Base-by-base conservation (phyloP, 1,139 yeast genomes). In the Hansenula sp. region DNA sequence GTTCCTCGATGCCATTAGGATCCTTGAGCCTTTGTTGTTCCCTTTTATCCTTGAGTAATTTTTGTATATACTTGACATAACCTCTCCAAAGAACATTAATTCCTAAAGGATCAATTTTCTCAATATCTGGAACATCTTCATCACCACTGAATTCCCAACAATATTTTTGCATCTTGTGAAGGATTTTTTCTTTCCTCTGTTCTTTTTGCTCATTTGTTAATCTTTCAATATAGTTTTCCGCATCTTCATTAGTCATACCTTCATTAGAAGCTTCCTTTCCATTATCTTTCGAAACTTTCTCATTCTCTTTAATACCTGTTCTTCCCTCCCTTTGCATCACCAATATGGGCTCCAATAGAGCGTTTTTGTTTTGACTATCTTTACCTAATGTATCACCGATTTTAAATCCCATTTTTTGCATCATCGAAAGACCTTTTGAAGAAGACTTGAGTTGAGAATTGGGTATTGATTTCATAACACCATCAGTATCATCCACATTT, bases 351-450 rank as follows among this genome's bases (percentile, higher is more conserved):
- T 41, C 57, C 5, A 44, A 36, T 2, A 53, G 20, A 0, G 59
- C 59, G 9, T 44, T 37, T 12, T 41, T 22, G 28, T 47, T 48
- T 10, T 41, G 21, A 2, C 44, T 49, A 17, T 51, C 46, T 16
- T 45, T 47, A 0, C 81, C 81, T 16, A 75, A 56, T 0, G 69
- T 47, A 12, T 65, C 61, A 11, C 79, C 81, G 2, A 65, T 53
- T 44, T 62, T 65, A 51, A 67, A 77, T 3, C 83, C 83, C 82
- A 77, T 77, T 50, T 65, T 69, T 46, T 66, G 61, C 82, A 77
- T 75, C 44, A 77, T 75, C 8, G 64, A 49, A 22, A 74, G 60
- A 0, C 80, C 83, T 36, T 69, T 65, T 0, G 77, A 69, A 9
- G 56, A 54, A 4, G 17, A 6, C n/a, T 35, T 39, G 4, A 30